Conservation (phyloP, 345 rosid species). For the Dipteronia sinensis region DNA sequence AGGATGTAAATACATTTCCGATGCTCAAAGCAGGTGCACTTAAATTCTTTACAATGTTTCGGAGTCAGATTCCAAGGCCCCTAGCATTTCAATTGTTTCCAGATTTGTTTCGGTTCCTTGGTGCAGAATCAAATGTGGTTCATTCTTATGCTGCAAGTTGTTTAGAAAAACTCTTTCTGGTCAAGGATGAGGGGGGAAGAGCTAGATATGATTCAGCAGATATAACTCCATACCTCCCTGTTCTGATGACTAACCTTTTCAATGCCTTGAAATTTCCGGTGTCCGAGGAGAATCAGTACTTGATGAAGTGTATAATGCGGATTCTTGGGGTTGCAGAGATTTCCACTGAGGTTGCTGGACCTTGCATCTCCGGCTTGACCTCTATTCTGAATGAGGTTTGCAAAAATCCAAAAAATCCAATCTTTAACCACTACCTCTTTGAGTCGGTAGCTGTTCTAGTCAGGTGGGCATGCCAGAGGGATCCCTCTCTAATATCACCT, state of each 20-base stretch:
- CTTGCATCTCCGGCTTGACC: too few species aligned
- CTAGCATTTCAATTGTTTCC: conserved; percentile 69
- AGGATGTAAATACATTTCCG: conserved; percentile 70
- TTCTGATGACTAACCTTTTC: conserved; percentile 73
- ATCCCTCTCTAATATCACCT: too few species aligned
- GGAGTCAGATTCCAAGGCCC: conserved; percentile 69
- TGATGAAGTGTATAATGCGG: conserved; percentile 97
- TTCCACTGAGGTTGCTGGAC: too few species aligned
- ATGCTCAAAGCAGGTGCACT: conserved; percentile 97
- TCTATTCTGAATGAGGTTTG: too few species aligned
- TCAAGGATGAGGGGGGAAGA: conserved; percentile 86
- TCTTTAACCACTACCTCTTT: too few species aligned
- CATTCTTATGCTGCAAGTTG: conserved; percentile 98
- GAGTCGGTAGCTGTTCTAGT: too few species aligned
- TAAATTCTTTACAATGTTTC: conserved; percentile 82
- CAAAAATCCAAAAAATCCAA: too few species aligned
- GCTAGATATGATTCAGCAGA: conserved; percentile 70
- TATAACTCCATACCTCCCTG: conserved; percentile 55
- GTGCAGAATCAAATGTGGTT: conserved; percentile 83
- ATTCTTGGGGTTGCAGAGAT: too few species aligned
- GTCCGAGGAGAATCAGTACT: conserved; percentile 93
- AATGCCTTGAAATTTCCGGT: conserved; percentile 75
- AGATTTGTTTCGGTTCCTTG: conserved; percentile 71
- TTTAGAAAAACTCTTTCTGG: conserved; percentile 87
- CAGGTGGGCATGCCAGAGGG: too few species aligned